Conservation (phyloP, 495 filamentous ascomycete species). For the Sporormia fimetaria region DNA sequence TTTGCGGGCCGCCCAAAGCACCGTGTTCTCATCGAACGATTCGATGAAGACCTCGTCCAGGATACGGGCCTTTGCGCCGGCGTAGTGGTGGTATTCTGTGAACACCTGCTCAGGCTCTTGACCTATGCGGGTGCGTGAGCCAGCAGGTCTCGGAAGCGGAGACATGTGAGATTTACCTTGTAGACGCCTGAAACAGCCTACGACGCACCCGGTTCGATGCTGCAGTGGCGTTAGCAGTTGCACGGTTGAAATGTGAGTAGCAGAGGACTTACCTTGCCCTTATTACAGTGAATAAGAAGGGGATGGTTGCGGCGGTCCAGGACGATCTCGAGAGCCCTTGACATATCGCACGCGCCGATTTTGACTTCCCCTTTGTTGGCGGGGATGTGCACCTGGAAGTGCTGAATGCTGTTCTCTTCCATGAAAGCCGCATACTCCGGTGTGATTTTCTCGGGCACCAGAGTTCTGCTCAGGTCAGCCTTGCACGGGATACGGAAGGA, state of each 20-base stretch:
- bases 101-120: constrained; percentile 48
- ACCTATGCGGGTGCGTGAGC: constrained; percentile 34
- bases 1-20: constrained; percentile 18
- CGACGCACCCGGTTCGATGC: constrained; percentile 77
- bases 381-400: constrained; percentile 57
- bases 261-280: constrained; percentile 57
- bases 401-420: constrained; percentile 48
- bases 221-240: constrained; percentile 26
- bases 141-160: background rate
- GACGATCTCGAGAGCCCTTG: constrained; percentile 50
- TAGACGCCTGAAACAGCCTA: constrained; percentile 52
- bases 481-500: background rate
- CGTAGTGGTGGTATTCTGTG: constrained; percentile 56
- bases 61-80: constrained; percentile 49
- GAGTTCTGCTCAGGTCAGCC: constrained; percentile 42
- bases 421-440: constrained; percentile 51
- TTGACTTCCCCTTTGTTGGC: constrained; percentile 57
- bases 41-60: constrained; percentile 45
- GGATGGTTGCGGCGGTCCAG: constrained; percentile 59
- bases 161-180: constrained; percentile 5
- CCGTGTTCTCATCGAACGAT: constrained; percentile 33
- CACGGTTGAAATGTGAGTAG: background rate
- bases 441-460: constrained; percentile 57
- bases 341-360: constrained; percentile 50
- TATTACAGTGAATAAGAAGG: constrained; percentile 76